Conservation (phyloP, 1,139 yeast species). For the Taphrina pruni region DNA sequence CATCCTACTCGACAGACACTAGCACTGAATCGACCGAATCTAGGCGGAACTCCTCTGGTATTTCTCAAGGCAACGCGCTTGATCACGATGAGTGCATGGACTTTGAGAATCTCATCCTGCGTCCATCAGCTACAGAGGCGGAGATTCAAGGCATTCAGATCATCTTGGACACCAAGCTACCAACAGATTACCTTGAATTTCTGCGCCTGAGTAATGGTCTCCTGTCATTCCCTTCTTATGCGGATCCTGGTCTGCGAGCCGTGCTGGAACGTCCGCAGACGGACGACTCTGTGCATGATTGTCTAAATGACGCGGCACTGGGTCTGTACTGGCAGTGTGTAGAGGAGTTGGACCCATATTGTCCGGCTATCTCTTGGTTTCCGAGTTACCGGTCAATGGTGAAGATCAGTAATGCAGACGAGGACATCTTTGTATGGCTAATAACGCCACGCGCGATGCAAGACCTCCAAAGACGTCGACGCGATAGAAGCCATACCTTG, state of each 20-base stretch:
- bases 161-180: slow-evolving; percentile 10
- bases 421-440: slow-evolving; percentile 18
- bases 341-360: slow-evolving; percentile 1
- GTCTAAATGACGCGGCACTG: background rate
- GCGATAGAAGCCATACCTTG: background rate
- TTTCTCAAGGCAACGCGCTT: background rate
- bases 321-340: slow-evolving; percentile 19
- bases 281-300: background rate
- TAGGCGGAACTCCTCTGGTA: background rate
- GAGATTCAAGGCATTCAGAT: slow-evolving; percentile 5
- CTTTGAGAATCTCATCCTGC: background rate
- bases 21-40: slow-evolving; percentile 6
- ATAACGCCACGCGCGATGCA: slow-evolving; percentile 22
- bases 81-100: background rate
- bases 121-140: background rate
- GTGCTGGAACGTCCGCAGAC: background rate
- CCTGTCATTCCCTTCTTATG: slow-evolving; percentile 12
- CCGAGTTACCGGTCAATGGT: slow-evolving; percentile 3
- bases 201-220: slow-evolving; percentile 20
- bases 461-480: background rate
- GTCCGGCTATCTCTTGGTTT: slow-evolving; percentile 18
- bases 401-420: slow-evolving; percentile 17
- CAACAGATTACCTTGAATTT: slow-evolving; percentile 17
- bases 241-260: slow-evolving; percentile 22
- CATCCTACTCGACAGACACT: slow-evolving; percentile 2